Evolutionary conservation across 1,284 basidiomycete genomes (phyloP).

Genomic region (Laetiporus sulphureus): DNA sequence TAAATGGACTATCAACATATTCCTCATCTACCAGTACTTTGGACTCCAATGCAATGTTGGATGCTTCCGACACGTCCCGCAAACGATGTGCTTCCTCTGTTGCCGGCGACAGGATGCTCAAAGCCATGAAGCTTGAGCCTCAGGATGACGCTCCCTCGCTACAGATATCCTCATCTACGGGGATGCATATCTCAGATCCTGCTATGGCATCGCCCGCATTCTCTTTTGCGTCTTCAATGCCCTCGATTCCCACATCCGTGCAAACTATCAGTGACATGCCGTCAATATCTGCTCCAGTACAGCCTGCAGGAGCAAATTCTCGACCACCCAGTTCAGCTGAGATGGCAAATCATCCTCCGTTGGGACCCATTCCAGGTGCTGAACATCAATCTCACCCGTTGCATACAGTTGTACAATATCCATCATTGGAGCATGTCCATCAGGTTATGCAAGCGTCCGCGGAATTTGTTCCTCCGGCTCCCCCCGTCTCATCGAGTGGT

Average conservation of each 20-base stretch:
- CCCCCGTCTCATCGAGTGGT: conserved; percentile 7
- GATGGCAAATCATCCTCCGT: conserved; percentile 20
- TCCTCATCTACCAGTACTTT: conserved; percentile 15
- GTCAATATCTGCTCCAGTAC: conserved; percentile 22
- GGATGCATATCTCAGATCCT: conserved; percentile 21
- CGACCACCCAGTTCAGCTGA: conserved; percentile 38
- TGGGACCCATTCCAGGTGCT: conserved; percentile 21
- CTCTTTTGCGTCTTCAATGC: conserved; percentile 19
- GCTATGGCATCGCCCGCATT: conserved; percentile 23
- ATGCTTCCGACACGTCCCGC: conserved; percentile 33
- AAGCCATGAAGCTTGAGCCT: conserved; percentile 63
- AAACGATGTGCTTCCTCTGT: conserved; percentile 66
- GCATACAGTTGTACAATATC: conserved; percentile 12
- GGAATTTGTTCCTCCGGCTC: conserved; percentile 12
- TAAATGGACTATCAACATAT: conserved; percentile 18
- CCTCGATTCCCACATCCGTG: conserved; percentile 17
- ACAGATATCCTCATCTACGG: conserved; percentile 16
- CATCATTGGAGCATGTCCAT: conserved; percentile 12
- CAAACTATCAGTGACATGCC: conserved; percentile 17
- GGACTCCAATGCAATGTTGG: conserved; percentile 19
- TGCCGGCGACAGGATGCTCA: conserved; percentile 51
- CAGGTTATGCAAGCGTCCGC: conserved; percentile 11
- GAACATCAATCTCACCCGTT: conserved; percentile 14
- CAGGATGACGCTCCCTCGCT: conserved; percentile 40
- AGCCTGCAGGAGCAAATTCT: conserved; percentile 30